Conservation (phyloP, 2,329 filamentous ascomycete species). For the Emergomyces africanus region DNA sequence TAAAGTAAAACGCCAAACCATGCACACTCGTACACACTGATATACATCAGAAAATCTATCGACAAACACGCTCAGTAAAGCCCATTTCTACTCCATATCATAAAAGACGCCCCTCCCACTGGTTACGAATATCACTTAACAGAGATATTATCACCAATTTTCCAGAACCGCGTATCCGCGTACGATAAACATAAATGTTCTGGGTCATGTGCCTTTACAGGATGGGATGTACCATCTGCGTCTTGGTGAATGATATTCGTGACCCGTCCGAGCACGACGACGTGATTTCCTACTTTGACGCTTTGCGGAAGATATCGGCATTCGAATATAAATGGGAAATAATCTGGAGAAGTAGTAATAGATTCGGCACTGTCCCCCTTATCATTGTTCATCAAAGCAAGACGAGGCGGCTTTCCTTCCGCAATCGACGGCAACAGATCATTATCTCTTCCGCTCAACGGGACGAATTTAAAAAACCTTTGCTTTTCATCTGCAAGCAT, state of each 20-base stretch:
- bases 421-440: constrained; percentile 1
- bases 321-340: constrained; percentile 29
- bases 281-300: constrained; percentile 28
- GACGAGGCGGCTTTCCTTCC: constrained; percentile 10
- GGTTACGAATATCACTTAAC: background rate
- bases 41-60: background rate
- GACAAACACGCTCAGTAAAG: background rate
- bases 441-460: background rate
- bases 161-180: constrained; percentile 32
- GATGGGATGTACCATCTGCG: background rate
- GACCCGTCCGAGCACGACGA: constrained; percentile 27
- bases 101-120: background rate
- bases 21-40: background rate
- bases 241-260: constrained; percentile 18
- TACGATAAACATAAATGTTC: constrained; percentile 28
- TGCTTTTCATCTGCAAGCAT: constrained; percentile 11
- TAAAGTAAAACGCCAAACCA: background rate
- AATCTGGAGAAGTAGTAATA: constrained; percentile 13
- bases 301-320: constrained; percentile 25
- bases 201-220: constrained; percentile 1
- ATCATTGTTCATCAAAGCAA: constrained; percentile 1
- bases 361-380: constrained; percentile 15
- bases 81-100: background rate
- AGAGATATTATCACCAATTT: constrained; percentile 25
- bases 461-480: constrained; percentile 8